Conservation (phyloP, 345 rosid species). For the Euphorbia pulcherrima region DNA sequence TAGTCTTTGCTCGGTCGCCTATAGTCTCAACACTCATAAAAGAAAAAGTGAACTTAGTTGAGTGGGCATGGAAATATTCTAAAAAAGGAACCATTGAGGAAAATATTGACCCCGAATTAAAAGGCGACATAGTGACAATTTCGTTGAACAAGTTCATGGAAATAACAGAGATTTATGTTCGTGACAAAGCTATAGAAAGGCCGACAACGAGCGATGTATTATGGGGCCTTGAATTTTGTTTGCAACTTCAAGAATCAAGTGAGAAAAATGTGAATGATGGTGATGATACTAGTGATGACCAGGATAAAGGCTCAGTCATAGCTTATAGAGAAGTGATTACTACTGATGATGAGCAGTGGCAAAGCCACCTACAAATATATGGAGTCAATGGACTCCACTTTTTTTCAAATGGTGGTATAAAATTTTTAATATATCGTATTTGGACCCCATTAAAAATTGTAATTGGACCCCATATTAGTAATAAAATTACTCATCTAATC, state of each 20-base stretch:
- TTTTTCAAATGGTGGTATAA: too few species aligned
- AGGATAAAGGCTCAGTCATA: background rate
- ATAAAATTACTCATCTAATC: too few species aligned
- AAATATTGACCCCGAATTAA: constrained; percentile 37
- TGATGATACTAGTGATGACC: background rate
- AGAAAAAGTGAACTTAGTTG: constrained; percentile 32
- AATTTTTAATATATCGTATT: too few species aligned
- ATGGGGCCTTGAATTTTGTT: constrained; percentile 26
- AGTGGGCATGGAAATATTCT: constrained; percentile 33
- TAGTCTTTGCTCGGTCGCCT: constrained; percentile 40
- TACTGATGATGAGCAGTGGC: too few species aligned
- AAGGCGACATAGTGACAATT: constrained; percentile 25
- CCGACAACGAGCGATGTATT: constrained; percentile 24
- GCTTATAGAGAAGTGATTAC: background rate
- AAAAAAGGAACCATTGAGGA: constrained; percentile 25
- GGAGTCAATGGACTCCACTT: too few species aligned
- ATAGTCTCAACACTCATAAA: background rate
- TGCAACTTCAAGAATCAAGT: constrained; percentile 19
- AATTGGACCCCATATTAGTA: too few species aligned
- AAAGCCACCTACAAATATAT: too few species aligned
- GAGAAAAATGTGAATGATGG: too few species aligned
- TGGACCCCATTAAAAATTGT: too few species aligned
- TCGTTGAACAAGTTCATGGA: constrained; percentile 42
- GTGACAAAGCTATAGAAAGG: constrained; percentile 17
- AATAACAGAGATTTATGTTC: constrained; percentile 36